Conservation (phyloP, 1,284 basidiomycete genomes). For the Malassezia sp. region DNA sequence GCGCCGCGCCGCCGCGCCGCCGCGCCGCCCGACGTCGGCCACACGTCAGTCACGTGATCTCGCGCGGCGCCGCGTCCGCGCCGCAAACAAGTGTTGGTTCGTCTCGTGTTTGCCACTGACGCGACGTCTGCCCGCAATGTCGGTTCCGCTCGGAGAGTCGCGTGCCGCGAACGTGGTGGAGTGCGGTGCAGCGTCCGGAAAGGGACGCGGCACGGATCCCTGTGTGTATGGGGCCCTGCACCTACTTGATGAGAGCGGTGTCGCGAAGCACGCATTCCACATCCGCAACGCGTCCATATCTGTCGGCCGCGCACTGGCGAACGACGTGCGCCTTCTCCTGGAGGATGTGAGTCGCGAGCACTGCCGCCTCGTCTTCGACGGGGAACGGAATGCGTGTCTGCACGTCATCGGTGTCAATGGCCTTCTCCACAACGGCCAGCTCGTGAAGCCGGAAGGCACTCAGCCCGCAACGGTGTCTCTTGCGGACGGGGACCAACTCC, state of each 20-base stretch:
- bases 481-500: constrained; percentile 3
- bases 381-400: background rate
- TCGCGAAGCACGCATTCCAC: background rate
- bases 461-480: background rate
- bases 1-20: background rate
- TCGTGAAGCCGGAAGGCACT: background rate
- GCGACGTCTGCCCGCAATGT: too few species aligned
- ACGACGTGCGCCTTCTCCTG: constrained; percentile 15
- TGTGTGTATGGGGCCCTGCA: constrained; percentile 1
- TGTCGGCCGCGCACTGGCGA: constrained; percentile 9
- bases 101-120: too few species aligned
- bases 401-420: constrained; percentile 9
- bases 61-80: background rate
- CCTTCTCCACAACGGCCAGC: constrained; percentile 4
- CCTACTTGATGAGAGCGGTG: constrained; percentile 1
- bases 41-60: constrained; percentile 5
- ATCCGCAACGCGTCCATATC: constrained; percentile 4
- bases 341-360: constrained; percentile 15
- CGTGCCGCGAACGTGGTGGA: background rate
- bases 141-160: background rate
- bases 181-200: background rate
- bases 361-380: constrained; percentile 4
- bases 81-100: constrained; percentile 9
- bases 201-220: background rate
- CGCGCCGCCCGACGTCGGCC: background rate